Conservation (phyloP, 2,329 filamentous ascomycete genomes). For the Fusarium agapanthi region DNA sequence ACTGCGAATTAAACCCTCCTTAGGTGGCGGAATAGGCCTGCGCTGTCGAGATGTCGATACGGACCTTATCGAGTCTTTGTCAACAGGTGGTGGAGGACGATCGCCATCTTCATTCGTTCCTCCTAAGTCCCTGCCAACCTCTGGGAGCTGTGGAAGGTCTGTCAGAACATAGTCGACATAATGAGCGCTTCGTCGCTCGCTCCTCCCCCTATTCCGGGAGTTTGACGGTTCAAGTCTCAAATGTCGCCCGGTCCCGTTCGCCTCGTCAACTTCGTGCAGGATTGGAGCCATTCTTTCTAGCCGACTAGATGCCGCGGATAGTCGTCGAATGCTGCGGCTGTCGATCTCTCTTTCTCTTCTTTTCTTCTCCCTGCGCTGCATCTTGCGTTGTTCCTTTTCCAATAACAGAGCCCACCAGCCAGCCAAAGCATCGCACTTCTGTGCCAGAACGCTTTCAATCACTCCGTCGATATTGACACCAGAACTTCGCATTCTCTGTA, state of each 20-base stretch:
- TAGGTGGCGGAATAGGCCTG: slow-evolving; percentile 82
- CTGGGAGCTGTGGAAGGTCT: slow-evolving; percentile 81
- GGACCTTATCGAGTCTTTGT: slow-evolving; percentile 81
- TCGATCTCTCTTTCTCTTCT: slow-evolving; percentile 86
- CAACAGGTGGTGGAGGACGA: slow-evolving; percentile 74
- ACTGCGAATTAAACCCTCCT: slow-evolving; percentile 75
- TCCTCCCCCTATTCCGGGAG: slow-evolving; percentile 77
- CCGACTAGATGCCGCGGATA: slow-evolving; percentile 90
- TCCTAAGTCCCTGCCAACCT: slow-evolving; percentile 59
- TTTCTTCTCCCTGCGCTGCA: slow-evolving; percentile 80
- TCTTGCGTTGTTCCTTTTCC: slow-evolving; percentile 93
- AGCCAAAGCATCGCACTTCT: slow-evolving; percentile 87
- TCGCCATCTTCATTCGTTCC: slow-evolving; percentile 55
- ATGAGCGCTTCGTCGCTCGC: slow-evolving; percentile 77
- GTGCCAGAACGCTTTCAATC: slow-evolving; percentile 90
- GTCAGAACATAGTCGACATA: slow-evolving; percentile 70
- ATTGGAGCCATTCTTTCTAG: slow-evolving; percentile 82
- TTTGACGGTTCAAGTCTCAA: slow-evolving; percentile 53
- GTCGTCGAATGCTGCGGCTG: slow-evolving; percentile 77
- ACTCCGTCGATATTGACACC: slow-evolving; percentile 94
- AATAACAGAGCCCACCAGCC: slow-evolving; percentile 97
- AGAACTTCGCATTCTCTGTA: slow-evolving; percentile 91
- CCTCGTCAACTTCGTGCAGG: slow-evolving; percentile 81
- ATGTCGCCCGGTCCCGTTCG: slow-evolving; percentile 64
- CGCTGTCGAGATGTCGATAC: slow-evolving; percentile 80